Base-by-base conservation (phyloP, 306 rosid genomes). In the Cajanus cajan region DNA sequence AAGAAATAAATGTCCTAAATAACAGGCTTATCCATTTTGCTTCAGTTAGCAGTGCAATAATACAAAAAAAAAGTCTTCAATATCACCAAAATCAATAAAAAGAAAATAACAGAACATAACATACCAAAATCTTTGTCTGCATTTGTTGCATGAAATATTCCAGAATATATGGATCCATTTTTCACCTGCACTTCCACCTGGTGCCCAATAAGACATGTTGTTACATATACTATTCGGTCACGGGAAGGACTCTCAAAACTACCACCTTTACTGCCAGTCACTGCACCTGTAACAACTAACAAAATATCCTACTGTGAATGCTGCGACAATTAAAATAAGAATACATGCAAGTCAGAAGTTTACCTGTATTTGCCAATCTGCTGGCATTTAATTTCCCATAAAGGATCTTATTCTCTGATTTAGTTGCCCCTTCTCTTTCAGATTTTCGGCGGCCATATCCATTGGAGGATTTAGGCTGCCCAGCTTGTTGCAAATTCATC, bases 101-200 rank as follows among this genome's bases (percentile, higher is more conserved):
- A 74, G 40, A 70, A 44, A 25, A 51, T 34, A 69, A 51, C 14
- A 64, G 44, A 80, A 51, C 85, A 37, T 87, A 80, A 51, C 85
- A 37, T 87, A 93, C 98, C 99, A 84, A 93, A 90, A 81, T 96
- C 99, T 83, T 87, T 87, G 77, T 88, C 96, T 16, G 90, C 63
- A 50, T 87, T 88, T 79, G 90, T 83, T 78, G 94, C 88, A 86
- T 96, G 97, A 85, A 93, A 93, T 84, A 96, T 84, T 85, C 99
- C 98, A 62, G 96, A 82, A 85, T 91, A 93, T 65, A 87, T 70
- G 44, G 93, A 87, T 82, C 99, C 98, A 80, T 85, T 84, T 88
- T 90, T 91, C 85, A 93, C 87, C 67, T 90, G 99, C 76, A 93
- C 97, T 71, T 93, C 93, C 82, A 93, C 99, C 40, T 85, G 91